Evolutionary conservation across 2,329 filamentous ascomycete species (phyloP), one percentile per base, ranked within the genome.

Genomic region (Westerdykella ornata): DNA sequence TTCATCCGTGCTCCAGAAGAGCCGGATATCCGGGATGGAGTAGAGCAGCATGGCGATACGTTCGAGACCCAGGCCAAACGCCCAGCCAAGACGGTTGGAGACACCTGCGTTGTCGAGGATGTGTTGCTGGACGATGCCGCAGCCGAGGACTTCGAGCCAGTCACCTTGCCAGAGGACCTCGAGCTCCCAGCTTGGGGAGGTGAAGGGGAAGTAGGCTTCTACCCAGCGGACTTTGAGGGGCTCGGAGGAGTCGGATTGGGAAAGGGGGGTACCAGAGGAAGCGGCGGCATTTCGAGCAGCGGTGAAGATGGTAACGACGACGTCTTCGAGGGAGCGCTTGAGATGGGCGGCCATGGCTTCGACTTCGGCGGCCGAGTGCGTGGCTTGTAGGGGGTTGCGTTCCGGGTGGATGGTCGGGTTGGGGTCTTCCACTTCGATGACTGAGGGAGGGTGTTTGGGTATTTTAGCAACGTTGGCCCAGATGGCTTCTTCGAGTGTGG

Each of bases 1-100:
- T 54, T 75, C 61, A 63, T 98, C 92, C 41, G 74, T 72, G 22
- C 86, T 94, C 92, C 92, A 98, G 72, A 98, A 97, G 4, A 97
- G 80, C 11, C 92, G 83, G 53, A 98, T 98, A 61, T 98, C 92
- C 0, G 89, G 88, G 44, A 98, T 94, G 44, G 86, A 84, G 72
- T 96, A 98, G 17, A 98, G 78, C 28, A 98, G 78, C 92, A 98
- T 98, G 46, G 92, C 90, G 48, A 98, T 90, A 46, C 92, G 81
- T 67, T 98, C 92, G 19, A 98, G 77, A 2, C 92, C 92, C 14
- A 97, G 74, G 28, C 92, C 92, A 67, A 97, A 98, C 1, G 92
- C 92, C 92, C 92, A 98, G 4, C 89, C 90, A 2, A 94, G 68
- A 57, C 86, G 81, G 41, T 78, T 71, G 3, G 85, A 80, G 35